Evolutionary conservation across 116 monocot genomes (phyloP).

Genomic region (Trichopus zeylanicus): DNA sequence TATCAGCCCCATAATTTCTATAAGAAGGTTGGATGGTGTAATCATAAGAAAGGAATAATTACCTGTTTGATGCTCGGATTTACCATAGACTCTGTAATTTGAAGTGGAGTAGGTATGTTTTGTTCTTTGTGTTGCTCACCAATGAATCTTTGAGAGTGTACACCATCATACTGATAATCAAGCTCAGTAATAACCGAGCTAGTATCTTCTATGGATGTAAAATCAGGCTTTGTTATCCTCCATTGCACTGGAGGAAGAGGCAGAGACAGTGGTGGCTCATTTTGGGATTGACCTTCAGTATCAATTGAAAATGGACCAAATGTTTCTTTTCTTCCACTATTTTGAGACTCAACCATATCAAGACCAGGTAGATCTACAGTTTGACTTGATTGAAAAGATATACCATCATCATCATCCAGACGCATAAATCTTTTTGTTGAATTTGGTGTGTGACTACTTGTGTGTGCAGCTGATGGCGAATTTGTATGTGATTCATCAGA

Average conservation of each 20-base stretch:
- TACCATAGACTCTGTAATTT: slow-evolving; percentile 1
- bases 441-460: slow-evolving; percentile 15
- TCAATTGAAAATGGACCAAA: slow-evolving; percentile 10
- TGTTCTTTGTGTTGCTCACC: slow-evolving; percentile 6
- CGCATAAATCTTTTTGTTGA: slow-evolving; percentile 9
- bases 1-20: too few relatives aligned
- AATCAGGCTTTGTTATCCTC: slow-evolving; percentile 32
- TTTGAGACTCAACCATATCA: slow-evolving; percentile 24
- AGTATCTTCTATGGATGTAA: slow-evolving; percentile 19
- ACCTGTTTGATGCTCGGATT: slow-evolving; percentile 18
- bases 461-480: slow-evolving; percentile 24
- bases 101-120: slow-evolving; percentile 8
- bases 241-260: slow-evolving; percentile 82
- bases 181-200: slow-evolving; percentile 18
- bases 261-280: slow-evolving; percentile 54
- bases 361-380: slow-evolving; percentile 37
- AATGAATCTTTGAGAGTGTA: slow-evolving; percentile 12
- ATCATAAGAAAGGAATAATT: background rate
- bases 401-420: slow-evolving; percentile 11
- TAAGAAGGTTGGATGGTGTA: too few relatives aligned
- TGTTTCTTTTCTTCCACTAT: slow-evolving; percentile 9
- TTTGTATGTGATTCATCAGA: slow-evolving; percentile 30
- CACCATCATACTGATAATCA: slow-evolving; percentile 8
- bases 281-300: slow-evolving; percentile 22
- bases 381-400: slow-evolving; percentile 26